phyloP scores from a whole-genome alignment of 2,329 filamentous ascomycete genomes.

The Xylariaceae sp. region DNA sequence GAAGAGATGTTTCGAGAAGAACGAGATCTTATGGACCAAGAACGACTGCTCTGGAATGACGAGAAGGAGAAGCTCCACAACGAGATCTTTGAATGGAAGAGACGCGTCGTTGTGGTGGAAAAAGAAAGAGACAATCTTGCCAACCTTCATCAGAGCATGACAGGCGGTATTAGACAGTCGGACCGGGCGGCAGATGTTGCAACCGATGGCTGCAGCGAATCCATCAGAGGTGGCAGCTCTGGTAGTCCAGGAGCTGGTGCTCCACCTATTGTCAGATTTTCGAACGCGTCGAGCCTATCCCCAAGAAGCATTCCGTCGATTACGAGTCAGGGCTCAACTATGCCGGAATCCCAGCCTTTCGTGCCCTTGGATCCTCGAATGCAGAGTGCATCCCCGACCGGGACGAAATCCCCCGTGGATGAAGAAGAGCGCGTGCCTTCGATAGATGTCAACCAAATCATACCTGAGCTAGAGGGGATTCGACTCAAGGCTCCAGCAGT shows the following conservation, averaged over 20 bases:
- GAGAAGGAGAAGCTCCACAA: constrained; percentile 35
- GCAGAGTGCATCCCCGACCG: constrained; percentile 29
- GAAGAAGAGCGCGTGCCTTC: constrained; percentile 33
- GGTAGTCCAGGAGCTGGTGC: constrained; percentile 10
- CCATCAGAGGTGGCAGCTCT: constrained; percentile 11
- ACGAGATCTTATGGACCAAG: constrained; percentile 44
- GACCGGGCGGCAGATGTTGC: constrained; percentile 8
- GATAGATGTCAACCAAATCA: constrained; percentile 51
- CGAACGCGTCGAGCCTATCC: constrained; percentile 12
- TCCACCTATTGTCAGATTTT: no score
- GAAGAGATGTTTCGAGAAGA: constrained; percentile 51
- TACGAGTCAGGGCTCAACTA: constrained; percentile 19
- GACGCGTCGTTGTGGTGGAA: constrained; percentile 21
- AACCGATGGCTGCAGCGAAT: constrained; percentile 4
- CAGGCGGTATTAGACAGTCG: background rate
- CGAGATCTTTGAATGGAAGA: constrained; percentile 35
- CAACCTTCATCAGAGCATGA: constrained; percentile 5
- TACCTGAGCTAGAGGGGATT: constrained; percentile 53
- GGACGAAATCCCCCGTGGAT: constrained; percentile 7
- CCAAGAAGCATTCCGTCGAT: constrained; percentile 14
- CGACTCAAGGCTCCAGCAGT: constrained; percentile 47
- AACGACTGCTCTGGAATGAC: constrained; percentile 37
- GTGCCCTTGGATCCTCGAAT: constrained; percentile 37
- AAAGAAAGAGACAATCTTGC: constrained; percentile 11
- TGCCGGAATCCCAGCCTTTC: constrained; percentile 29